Base-by-base conservation (phyloP, 2,329 filamentous ascomycete genomes). In the Ceratocystis destructans region DNA sequence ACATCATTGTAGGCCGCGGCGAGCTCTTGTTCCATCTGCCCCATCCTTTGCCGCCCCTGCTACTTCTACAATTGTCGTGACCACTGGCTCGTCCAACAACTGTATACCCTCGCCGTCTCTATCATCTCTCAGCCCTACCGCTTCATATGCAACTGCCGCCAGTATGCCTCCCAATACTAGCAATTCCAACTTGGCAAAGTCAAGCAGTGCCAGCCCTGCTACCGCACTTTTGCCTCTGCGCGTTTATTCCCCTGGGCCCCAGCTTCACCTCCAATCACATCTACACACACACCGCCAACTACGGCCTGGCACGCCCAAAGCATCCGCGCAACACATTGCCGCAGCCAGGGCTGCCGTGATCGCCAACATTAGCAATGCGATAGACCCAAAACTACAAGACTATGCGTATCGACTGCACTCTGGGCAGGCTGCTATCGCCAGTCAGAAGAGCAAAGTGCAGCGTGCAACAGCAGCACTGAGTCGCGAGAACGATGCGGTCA, bases 371-470 rank as follows among this genome's bases (percentile, higher is more conserved):
- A 86, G 86, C 71, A 86, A 87, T 73, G 82, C 86, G 71, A 79
- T 91, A 70, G 87, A 90, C 77, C 77, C 80, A 59, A 82, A 87
- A 72, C 82, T 92, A 62, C 82, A 84, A 70, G 81, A 82, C 67
- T 87, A 88, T 69, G 89, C 88, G 17, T 75, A 79, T 17, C 82
- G 86, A 69, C 79, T 94, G 64, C 88, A 93, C 77, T 75, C 78
- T 65, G 91, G 91, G 75, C 81, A 83, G 22, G 76, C 79, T 20
- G 83, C 83, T 20, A 83, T 93, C 62, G 78, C 79, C 48, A 80
- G 78, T 72, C 89, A 93, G 77, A 86, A 89, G 75, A 79, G 80
- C 64, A 84, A 87, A 69, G 79, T 91, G 45, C 76, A 75, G 64
- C 81, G 79, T 67, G 84, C 85, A 68, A 85, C 85, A 5, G 81